Percentiles rank a stretch among this genome's conserved stretches.
These are phyloP conservation scores for Talaromyces thailandensis DNA, from an alignment of 495 filamentous ascomycete species.

Conservation along the genomic window DNA sequence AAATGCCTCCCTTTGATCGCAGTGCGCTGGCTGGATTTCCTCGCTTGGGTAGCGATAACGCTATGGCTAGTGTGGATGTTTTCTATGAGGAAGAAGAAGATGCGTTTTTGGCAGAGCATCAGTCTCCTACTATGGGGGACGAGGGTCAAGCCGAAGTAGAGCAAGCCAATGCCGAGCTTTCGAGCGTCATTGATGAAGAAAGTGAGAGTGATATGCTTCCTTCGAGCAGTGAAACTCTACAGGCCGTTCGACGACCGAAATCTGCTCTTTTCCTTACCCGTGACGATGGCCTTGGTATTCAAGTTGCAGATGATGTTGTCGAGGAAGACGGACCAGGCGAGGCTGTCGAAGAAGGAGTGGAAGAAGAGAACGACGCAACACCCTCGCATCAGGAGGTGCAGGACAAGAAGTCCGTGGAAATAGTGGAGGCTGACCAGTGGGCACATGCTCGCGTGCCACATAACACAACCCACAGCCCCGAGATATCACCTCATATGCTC, in stretches of 20 bases:
- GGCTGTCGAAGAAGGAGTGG: not conserved
- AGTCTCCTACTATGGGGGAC: slow-evolving; percentile 19
- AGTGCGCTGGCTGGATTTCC: slow-evolving; percentile 45
- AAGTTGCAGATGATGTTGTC: not conserved
- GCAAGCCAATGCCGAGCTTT: not conserved
- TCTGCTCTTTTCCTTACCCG: not conserved
- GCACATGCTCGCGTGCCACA: slow-evolving; percentile 9
- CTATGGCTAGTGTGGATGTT: slow-evolving; percentile 70
- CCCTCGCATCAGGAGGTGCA: not conserved
- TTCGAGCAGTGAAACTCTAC: slow-evolving; percentile 3
- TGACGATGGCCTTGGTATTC: slow-evolving; percentile 5
- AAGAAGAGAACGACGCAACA: not conserved
- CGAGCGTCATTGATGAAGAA: slow-evolving; percentile 9
- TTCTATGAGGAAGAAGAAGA: slow-evolving; percentile 96
- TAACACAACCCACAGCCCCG: slow-evolving; percentile 19
- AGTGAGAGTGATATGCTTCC: slow-evolving; percentile 8
- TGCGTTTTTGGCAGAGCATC: slow-evolving; percentile 37
- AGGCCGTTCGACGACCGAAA: not conserved
- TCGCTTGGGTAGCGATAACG: slow-evolving; percentile 53
- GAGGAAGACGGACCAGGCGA: slow-evolving; percentile 2
- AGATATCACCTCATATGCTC: slow-evolving; percentile 34
- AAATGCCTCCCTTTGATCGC: slow-evolving; percentile 73
- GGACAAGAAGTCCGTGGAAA: slow-evolving; percentile 18
- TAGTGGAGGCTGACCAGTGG: slow-evolving; percentile 22
- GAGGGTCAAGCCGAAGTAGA: not conserved